Conservation (phyloP, 306 rosid species). For the Glycine latifolia region DNA sequence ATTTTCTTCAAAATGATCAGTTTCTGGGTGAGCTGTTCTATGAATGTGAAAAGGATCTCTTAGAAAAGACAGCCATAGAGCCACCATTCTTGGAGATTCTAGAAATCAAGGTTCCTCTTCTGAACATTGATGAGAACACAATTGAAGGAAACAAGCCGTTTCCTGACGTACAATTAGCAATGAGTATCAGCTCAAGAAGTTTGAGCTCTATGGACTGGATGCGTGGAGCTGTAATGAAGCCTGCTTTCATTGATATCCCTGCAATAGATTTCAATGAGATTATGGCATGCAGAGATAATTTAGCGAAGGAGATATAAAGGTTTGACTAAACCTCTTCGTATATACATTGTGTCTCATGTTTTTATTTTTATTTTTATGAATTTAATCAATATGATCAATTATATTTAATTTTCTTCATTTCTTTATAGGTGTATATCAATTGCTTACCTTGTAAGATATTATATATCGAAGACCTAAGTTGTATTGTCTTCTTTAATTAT, state of each 20-base stretch:
- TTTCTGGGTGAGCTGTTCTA: constrained; percentile 80
- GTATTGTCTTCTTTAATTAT: constrained; percentile 26
- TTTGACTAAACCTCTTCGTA: constrained; percentile 46
- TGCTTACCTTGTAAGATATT: background rate
- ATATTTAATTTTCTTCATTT: background rate
- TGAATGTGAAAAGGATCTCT: constrained; percentile 78
- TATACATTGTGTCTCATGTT: constrained; percentile 9
- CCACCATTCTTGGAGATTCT: constrained; percentile 65
- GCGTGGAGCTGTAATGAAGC: constrained; percentile 65
- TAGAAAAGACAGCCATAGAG: constrained; percentile 73
- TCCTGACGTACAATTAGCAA: constrained; percentile 61
- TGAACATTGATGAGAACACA: constrained; percentile 58
- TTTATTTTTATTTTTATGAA: too few relatives aligned
- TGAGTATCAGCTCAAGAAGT: constrained; percentile 71
- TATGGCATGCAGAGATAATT: constrained; percentile 85
- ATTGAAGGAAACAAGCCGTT: constrained; percentile 65
- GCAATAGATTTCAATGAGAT: constrained; percentile 69
- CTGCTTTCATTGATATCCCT: constrained; percentile 69
- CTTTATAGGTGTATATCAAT: background rate
- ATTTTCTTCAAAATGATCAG: constrained; percentile 84
- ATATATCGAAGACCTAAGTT: background rate
- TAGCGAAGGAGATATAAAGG: constrained; percentile 98
- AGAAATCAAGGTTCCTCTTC: constrained; percentile 68
- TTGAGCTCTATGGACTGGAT: constrained; percentile 87
- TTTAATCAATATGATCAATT: background rate